These are phyloP conservation scores for Sistotremastrum niveocremeum DNA, from an alignment of 768 basidiomycete genomes.

Conservation along the genomic window DNA sequence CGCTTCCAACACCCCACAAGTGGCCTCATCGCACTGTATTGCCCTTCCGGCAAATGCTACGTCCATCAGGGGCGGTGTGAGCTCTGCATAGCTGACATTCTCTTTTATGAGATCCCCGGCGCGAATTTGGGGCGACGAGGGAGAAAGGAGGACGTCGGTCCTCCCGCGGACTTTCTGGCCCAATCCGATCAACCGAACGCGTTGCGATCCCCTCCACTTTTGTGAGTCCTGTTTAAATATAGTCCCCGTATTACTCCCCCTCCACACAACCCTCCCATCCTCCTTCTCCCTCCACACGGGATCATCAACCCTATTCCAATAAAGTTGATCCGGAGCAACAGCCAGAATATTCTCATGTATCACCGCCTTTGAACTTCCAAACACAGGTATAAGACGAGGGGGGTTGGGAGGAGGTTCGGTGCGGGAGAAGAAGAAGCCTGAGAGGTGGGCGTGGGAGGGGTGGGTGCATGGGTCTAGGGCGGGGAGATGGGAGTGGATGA, in stretches of 20 bases:
- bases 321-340: conserved; percentile 20
- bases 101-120: conserved; percentile 18
- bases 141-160: conserved; percentile 24
- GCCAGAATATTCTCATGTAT: conserved; percentile 45
- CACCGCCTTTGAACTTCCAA: conserved; percentile 35
- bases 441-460: conserved; percentile 22
- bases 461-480: conserved; percentile 41
- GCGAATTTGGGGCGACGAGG: conserved; percentile 10
- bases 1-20: conserved; percentile 30
- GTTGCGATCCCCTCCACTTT: conserved; percentile 36
- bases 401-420: conserved; percentile 32
- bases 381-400: conserved; percentile 31
- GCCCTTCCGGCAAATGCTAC: conserved; percentile 40
- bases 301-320: conserved; percentile 36
- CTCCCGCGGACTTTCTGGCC: conserved; percentile 29
- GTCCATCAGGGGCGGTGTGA: conserved; percentile 48
- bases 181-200: conserved; percentile 32
- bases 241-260: conserved; percentile 64
- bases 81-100: conserved; percentile 20
- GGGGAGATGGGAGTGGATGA: conserved; percentile 33
- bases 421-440: conserved; percentile 40
- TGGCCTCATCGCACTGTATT: conserved; percentile 25
- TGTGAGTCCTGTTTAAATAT: conserved; percentile 22
- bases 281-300: conserved; percentile 51
- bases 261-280: conserved; percentile 53